phyloP scores from a whole-genome alignment of 805 yeast genomes.

The Hanseniaspora singularis region DNA sequence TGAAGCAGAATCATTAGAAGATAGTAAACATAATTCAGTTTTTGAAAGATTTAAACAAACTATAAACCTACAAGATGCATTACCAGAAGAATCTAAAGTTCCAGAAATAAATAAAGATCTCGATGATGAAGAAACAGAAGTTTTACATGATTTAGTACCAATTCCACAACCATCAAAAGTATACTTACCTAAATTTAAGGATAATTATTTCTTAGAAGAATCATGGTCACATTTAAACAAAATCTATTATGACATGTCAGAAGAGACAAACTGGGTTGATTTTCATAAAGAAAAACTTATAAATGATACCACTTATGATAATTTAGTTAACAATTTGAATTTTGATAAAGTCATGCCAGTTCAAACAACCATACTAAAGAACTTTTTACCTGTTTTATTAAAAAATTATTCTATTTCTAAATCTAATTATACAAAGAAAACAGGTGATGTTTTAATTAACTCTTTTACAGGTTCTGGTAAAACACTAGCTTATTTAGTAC shows the following conservation, averaged over 20 bases:
- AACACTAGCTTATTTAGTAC: constrained; percentile 77
- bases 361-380: constrained; percentile 25
- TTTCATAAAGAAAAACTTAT: constrained; percentile 17
- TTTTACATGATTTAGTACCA: constrained; percentile 45
- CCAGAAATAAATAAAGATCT: constrained; percentile 20
- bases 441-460: constrained; percentile 74
- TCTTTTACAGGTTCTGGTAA: constrained; percentile 96
- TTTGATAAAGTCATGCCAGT: constrained; percentile 26
- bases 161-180: constrained; percentile 65
- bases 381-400: constrained; percentile 23
- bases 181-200: constrained; percentile 25
- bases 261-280: constrained; percentile 20
- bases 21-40: constrained; percentile 39
- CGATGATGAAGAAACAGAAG: constrained; percentile 25
- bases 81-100: constrained; percentile 12
- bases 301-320: constrained; percentile 17
- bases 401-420: constrained; percentile 23
- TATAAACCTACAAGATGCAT: constrained; percentile 26
- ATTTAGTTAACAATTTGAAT: constrained; percentile 27
- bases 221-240: constrained; percentile 27
- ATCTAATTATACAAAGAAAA: constrained; percentile 38
- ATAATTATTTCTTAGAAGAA: constrained; percentile 23
- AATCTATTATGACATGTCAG: constrained; percentile 19
- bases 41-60: constrained; percentile 43
- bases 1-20: constrained; percentile 13